Percentiles rank a stretch among this genome's conserved stretches.
Evolutionary conservation across 768 basidiomycete species (phyloP).

Genomic region (Bullera alba): DNA sequence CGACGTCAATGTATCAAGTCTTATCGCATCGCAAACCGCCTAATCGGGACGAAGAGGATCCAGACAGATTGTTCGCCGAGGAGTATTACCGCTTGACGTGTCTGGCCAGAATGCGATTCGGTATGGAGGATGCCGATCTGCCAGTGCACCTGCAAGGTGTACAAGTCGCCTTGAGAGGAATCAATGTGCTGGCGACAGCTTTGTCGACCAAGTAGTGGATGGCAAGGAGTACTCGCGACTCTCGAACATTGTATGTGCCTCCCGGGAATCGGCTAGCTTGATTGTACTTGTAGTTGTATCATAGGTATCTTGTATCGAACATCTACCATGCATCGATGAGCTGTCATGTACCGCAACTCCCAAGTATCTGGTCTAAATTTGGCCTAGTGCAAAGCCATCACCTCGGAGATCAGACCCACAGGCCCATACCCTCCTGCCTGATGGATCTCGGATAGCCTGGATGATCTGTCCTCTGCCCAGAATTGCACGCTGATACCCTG

Average conservation of each 20-base stretch:
- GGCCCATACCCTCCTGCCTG: conserved; percentile 74
- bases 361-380: conserved; percentile 67
- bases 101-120: conserved; percentile 15
- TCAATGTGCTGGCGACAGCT: too few species aligned
- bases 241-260: too few species aligned
- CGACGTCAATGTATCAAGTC: conserved; percentile 10
- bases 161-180: background rate
- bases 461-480: conserved; percentile 58
- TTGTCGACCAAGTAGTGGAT: background rate
- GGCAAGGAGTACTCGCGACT: background rate
- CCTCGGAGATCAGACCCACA: conserved; percentile 84
- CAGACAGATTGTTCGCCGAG: conserved; percentile 2
- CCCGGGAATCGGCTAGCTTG: background rate
- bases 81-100: conserved; percentile 12
- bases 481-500: conserved; percentile 55
- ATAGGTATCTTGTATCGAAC: conserved; percentile 60
- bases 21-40: conserved; percentile 10
- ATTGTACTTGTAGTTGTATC: background rate
- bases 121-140: conserved; percentile 4
- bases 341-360: conserved; percentile 90
- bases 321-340: conserved; percentile 82
- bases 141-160: conserved; percentile 16
- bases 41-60: conserved; percentile 12
- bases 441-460: conserved; percentile 63
- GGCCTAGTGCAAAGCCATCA: conserved; percentile 79